Conservation (phyloP, 768 basidiomycete species). For the Gloeophyllum trabeum region DNA sequence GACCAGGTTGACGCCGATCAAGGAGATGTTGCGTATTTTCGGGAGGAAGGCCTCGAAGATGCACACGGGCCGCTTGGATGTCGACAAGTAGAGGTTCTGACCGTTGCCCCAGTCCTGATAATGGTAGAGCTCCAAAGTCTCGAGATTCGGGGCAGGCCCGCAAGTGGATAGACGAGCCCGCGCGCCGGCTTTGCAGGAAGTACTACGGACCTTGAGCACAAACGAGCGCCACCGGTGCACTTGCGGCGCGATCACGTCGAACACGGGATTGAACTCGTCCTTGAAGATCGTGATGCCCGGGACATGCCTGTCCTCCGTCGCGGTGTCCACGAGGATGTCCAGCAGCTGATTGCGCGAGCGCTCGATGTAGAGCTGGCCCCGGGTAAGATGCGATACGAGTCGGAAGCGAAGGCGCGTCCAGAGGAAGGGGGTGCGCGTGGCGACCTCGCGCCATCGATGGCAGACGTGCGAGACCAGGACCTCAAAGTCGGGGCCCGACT, state of each 20-base stretch:
- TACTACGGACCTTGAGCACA: slow-evolving; percentile 47
- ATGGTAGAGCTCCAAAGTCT: slow-evolving; percentile 54
- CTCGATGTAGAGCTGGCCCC: slow-evolving; percentile 36
- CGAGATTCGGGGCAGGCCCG: slow-evolving; percentile 41
- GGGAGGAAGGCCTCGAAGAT: slow-evolving; percentile 45
- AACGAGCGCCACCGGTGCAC: slow-evolving; percentile 47
- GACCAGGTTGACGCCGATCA: slow-evolving; percentile 57
- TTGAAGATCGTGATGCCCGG: slow-evolving; percentile 40
- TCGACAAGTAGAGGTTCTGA: slow-evolving; percentile 41
- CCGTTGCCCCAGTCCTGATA: slow-evolving; percentile 44
- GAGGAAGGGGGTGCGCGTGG: slow-evolving; percentile 35
- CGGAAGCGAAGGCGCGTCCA: slow-evolving; percentile 50
- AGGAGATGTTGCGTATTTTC: slow-evolving; percentile 38
- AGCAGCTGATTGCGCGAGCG: slow-evolving; percentile 18
- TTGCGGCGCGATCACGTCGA: slow-evolving; percentile 23
- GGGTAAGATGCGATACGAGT: slow-evolving; percentile 33
- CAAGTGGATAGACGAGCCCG: slow-evolving; percentile 38
- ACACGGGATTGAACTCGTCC: slow-evolving; percentile 33
- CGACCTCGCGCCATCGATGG: slow-evolving; percentile 42
- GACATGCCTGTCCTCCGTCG: slow-evolving; percentile 34
- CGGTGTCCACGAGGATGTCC: slow-evolving; percentile 49
- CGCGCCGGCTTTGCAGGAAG: slow-evolving; percentile 44
- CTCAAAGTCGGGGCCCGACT: slow-evolving; percentile 38
- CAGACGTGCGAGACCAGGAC: slow-evolving; percentile 49
- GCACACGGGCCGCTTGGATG: slow-evolving; percentile 45